Evolutionary conservation across 116 monocot species (phyloP).

Genomic region (Thalassia testudinum): DNA sequence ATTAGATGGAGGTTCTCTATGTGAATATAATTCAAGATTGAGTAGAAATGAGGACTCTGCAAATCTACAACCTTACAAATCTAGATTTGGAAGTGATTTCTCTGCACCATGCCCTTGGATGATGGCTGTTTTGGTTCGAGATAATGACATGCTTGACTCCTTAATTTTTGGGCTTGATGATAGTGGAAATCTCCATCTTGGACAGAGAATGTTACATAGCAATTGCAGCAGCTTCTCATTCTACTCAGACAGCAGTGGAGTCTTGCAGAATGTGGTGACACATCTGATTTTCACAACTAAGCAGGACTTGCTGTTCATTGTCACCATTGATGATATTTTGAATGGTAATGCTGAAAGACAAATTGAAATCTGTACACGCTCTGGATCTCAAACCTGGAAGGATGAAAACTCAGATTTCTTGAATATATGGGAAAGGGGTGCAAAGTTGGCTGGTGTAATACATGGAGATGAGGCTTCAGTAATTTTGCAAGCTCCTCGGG

Average conservation of each 20-base stretch:
- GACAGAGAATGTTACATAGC: constrained; percentile 39
- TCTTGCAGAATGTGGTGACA: constrained; percentile 25
- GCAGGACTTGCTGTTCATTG: constrained; percentile 68
- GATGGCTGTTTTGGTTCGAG: constrained; percentile 45
- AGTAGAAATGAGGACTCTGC: constrained; percentile 1
- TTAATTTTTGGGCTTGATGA: constrained; percentile 82
- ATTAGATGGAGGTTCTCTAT: constrained; percentile 52
- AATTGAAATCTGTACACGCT: constrained; percentile 15
- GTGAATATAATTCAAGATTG: constrained; percentile 40
- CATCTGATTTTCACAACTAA: constrained; percentile 81
- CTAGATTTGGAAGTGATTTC: constrained; percentile 34
- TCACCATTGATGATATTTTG: constrained; percentile 56
- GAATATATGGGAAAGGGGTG: constrained; percentile 83
- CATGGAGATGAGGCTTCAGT: constrained; percentile 93
- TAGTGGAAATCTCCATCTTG: constrained; percentile 43
- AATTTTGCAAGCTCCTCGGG: constrained; percentile 65
- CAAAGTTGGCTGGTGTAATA: constrained; percentile 67
- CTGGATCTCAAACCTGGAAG: constrained; percentile 8
- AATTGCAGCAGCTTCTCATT: constrained; percentile 81
- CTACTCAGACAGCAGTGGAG: constrained; percentile 28
- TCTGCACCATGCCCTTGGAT: constrained; percentile 76
- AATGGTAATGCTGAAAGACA: constrained; percentile 30
- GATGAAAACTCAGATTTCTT: constrained; percentile 36
- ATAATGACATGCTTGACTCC: constrained; percentile 29
- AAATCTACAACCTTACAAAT: constrained; percentile 7